Evolutionary conservation across 805 yeast species (phyloP).

Genomic region (Ogataea haglerorum): DNA sequence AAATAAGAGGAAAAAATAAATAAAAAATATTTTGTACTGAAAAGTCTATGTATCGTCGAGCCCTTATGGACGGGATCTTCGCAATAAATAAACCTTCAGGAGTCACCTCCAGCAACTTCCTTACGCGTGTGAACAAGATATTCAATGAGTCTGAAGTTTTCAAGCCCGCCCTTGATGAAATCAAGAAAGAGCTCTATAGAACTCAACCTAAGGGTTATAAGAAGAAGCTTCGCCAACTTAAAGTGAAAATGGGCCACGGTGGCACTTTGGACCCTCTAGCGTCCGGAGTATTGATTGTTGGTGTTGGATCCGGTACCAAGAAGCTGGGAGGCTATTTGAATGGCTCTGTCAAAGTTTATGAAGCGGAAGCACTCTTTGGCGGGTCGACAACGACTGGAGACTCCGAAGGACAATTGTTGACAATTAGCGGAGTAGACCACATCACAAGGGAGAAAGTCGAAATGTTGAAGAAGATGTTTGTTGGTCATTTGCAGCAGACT

Average conservation of each 20-base stretch:
- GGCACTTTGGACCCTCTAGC: slow-evolving; percentile 97
- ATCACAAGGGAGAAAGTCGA: slow-evolving; percentile 51
- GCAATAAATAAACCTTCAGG: slow-evolving; percentile 91
- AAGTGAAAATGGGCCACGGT: slow-evolving; percentile 94
- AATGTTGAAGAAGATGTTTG: slow-evolving; percentile 55
- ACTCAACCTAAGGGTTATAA: slow-evolving; percentile 44
- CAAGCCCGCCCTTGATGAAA: slow-evolving; percentile 47
- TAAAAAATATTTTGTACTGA: slow-evolving; percentile 1
- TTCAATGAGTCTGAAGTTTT: slow-evolving; percentile 61
- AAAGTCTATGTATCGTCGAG: slow-evolving; percentile 5
- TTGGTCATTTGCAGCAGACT: slow-evolving; percentile 81
- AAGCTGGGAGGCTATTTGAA: slow-evolving; percentile 65
- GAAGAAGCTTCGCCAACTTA: slow-evolving; percentile 48
- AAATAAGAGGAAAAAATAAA: slow-evolving; percentile 2
- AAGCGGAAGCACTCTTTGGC: slow-evolving; percentile 83
- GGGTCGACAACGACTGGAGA: slow-evolving; percentile 93
- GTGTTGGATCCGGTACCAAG: slow-evolving; percentile 92
- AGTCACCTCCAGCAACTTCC: slow-evolving; percentile 70
- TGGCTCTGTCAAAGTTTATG: slow-evolving; percentile 75
- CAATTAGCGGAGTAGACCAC: slow-evolving; percentile 54
- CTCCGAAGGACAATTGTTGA: slow-evolving; percentile 76
- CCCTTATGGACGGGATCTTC: slow-evolving; percentile 83
- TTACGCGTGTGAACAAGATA: slow-evolving; percentile 59
- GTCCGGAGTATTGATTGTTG: slow-evolving; percentile 88
- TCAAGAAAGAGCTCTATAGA: slow-evolving; percentile 45